Evolutionary conservation across 1,139 yeast genomes (phyloP).

Genomic region (Diutina neorugosa): DNA sequence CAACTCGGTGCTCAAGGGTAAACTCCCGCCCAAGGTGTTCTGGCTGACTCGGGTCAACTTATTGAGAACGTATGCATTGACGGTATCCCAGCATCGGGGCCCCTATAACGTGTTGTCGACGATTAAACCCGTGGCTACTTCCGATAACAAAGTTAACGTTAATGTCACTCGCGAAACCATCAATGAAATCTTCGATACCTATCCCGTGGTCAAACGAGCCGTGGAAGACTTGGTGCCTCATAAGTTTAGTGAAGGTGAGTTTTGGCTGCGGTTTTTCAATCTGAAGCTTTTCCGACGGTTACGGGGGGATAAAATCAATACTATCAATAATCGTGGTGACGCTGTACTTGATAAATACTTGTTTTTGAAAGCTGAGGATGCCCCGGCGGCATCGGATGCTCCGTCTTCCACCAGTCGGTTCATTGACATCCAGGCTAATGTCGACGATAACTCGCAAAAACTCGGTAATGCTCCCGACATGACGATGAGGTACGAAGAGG

Average conservation of each 20-base stretch:
- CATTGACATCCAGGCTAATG: conserved; percentile 71
- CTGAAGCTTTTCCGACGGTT: conserved; percentile 78
- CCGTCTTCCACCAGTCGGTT: conserved; percentile 24
- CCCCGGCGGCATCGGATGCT: conserved; percentile 20
- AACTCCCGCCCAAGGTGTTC: conserved; percentile 69
- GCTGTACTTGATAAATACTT: conserved; percentile 74
- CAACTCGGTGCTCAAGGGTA: conserved; percentile 75
- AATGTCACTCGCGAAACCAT: conserved; percentile 86
- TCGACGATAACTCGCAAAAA: conserved; percentile 66
- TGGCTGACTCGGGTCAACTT: conserved; percentile 81
- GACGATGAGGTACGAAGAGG: conserved; percentile 68
- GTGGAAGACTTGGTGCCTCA: conserved; percentile 80
- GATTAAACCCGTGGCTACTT: conserved; percentile 82
- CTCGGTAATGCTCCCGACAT: conserved; percentile 78
- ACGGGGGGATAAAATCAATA: conserved; percentile 73
- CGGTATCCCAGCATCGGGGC: conserved; percentile 77
- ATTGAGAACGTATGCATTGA: conserved; percentile 74
- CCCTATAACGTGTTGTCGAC: conserved; percentile 91
- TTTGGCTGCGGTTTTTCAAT: conserved; percentile 94
- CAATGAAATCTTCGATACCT: conserved; percentile 81
- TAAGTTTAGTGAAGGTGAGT: conserved; percentile 75
- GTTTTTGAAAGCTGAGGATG: conserved; percentile 38
- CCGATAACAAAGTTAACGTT: conserved; percentile 84
- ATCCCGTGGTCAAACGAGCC: conserved; percentile 86
- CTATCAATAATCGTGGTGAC: conserved; percentile 71